These are phyloP conservation scores for Trichomonas vaginalis DNA, from an alignment of 208 protist genomes.

Conservation along the genomic window DNA sequence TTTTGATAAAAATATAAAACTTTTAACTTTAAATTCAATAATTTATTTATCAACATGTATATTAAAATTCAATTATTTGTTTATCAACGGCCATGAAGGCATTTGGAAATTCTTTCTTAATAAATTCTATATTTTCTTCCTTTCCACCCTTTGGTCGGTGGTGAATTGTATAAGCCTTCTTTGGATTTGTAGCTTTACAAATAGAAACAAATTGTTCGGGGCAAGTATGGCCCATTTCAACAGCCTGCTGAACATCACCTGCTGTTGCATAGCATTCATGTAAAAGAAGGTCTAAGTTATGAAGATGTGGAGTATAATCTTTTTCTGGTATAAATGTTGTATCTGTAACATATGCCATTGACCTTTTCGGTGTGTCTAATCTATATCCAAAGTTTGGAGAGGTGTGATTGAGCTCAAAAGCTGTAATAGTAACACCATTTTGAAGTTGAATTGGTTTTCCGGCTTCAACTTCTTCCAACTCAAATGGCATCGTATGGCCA, in stretches of 20 bases:
- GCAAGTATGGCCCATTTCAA: neutral
- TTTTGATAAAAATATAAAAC: too few relatives aligned
- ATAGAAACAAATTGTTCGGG: neutral
- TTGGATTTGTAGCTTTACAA: neutral
- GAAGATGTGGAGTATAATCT: neutral
- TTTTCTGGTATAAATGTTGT: neutral
- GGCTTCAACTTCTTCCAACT: too few relatives aligned
- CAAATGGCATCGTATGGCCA: neutral
- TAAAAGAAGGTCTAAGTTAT: neutral
- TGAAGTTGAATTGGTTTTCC: neutral
- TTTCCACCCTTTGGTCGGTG: neutral
- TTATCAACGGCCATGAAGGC: neutral
- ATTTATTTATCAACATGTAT: too few relatives aligned
- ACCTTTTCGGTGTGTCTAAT: neutral
- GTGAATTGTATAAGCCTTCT: neutral
- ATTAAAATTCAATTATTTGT: neutral
- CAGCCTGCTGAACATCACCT: neutral
- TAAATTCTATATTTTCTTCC: neutral
- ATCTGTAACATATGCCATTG: neutral
- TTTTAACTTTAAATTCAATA: too few relatives aligned
- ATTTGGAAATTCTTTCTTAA: neutral
- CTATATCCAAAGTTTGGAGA: neutral
- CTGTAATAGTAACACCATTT: neutral
- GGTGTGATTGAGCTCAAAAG: neutral
- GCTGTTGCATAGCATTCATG: neutral